Evolutionary conservation across 2,329 filamentous ascomycete species (phyloP), one percentile per base, ranked within the genome.

Genomic region (Fusarium udum): DNA sequence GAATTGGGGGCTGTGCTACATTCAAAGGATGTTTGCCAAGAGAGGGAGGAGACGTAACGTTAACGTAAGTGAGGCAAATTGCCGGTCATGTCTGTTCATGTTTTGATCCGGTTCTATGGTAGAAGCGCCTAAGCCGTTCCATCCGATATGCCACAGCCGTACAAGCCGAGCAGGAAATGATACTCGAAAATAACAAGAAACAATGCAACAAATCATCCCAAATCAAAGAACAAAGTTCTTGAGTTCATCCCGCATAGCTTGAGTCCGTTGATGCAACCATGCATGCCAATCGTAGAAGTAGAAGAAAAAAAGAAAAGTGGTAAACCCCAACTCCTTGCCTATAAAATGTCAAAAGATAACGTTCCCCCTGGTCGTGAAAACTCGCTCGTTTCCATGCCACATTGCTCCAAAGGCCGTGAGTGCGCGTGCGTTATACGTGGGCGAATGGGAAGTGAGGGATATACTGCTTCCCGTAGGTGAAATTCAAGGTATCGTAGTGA

Each of bases 221-320:
- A 71, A 71, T 68, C 62, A 64, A 51, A 64, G 53, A 57, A 63
- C 60, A 43, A 52, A 60, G 64, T 60, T 64, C 67, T 62, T 67
- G 32, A 66, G 51, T 62, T 60, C 62, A 67, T 67, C 63, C 60
- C 66, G 69, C 60, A 49, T 57, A 62, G 63, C 65, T 60, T 42
- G 71, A 71, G 51, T 61, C 72, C 70, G 48, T 69, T 64, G 64
- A 74, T 77, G 70, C 74, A 71, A 58, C 66, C 75, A 72, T 75
- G 62, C 69, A 67, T 71, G 57, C 63, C 52, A 64, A 67, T 56
- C 67, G 51, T 77, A 75, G 61, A 48, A 61, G 42, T 48, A 56
- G 37, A 64, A 31, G 53, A 49, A 61, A 67, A 64, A 58, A 39
- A 64, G 31, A 61, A 67, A 77, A 58, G 61, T 53, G 56, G 36